A percentile compares a stretch with the other conserved stretches of the same genome.
These are phyloP conservation scores for Climacium dendroides DNA, from an alignment of 225 moss, liverwort and hornwort genomes.

Conservation along the genomic window DNA sequence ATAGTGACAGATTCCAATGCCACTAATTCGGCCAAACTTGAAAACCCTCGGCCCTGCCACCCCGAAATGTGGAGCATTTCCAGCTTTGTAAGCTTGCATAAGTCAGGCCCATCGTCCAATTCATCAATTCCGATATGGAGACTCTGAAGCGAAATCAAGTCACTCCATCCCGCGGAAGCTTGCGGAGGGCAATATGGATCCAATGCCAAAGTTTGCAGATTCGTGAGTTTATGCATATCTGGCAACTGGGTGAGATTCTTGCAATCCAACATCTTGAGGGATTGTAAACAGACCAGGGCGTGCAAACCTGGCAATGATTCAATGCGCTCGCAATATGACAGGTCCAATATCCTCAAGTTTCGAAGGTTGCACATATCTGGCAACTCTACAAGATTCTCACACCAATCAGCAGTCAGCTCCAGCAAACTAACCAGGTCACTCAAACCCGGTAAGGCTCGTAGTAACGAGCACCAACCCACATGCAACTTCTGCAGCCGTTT, in stretches of 20 bases:
- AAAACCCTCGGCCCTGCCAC: not conserved
- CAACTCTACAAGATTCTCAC: not conserved
- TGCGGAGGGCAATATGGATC: not conserved
- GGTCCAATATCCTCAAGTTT: not conserved
- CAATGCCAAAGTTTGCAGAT: not conserved
- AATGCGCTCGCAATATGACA: not conserved
- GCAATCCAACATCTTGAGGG: not conserved
- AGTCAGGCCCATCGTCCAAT: not conserved
- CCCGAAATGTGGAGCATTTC: not conserved
- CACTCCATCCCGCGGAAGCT: not conserved
- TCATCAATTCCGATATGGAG: not conserved
- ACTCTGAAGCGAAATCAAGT: not conserved
- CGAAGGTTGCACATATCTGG: not conserved
- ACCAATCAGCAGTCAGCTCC: not conserved
- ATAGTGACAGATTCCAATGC: not conserved
- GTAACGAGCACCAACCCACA: not conserved
- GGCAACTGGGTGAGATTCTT: not conserved
- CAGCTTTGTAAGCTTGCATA: not conserved
- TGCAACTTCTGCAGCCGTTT: not conserved
- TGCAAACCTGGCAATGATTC: not conserved
- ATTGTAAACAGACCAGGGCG: fast-evolving
- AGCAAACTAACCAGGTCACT: not conserved
- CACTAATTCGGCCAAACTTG: not conserved
- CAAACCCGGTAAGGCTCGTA: not conserved
- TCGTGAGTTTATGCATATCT: not conserved